Conservation (phyloP, 768 basidiomycete species). For the Phanerodontia chrysosporium region DNA sequence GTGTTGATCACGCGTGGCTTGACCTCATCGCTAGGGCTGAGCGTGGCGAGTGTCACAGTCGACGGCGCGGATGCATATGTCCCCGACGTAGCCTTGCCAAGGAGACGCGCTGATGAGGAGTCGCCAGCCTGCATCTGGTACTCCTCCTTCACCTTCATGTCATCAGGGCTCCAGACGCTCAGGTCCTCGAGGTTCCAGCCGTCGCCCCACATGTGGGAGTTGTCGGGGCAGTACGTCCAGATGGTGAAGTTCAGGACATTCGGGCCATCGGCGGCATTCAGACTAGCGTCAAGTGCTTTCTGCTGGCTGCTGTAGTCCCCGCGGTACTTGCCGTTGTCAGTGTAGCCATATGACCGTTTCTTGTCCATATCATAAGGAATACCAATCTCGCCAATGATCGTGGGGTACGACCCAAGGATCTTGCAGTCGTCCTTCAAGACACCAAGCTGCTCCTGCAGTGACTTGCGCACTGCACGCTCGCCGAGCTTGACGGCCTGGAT, state of each 20-base stretch:
- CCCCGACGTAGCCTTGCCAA: conserved; percentile 24
- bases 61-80: conserved; percentile 25
- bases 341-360: conserved; percentile 80
- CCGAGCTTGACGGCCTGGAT: conserved; percentile 78
- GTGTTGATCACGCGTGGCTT: conserved; percentile 19
- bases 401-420: conserved; percentile 72
- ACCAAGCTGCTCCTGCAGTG: conserved; percentile 77
- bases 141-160: conserved; percentile 36
- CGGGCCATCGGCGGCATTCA: conserved; percentile 72
- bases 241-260: conserved; percentile 77
- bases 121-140: conserved; percentile 25
- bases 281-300: conserved; percentile 81
- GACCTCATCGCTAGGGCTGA: conserved; percentile 21
- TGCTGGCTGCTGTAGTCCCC: conserved; percentile 79
- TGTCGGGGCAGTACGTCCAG: conserved; percentile 87
- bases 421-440: conserved; percentile 70
- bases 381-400: conserved; percentile 93
- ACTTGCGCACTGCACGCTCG: conserved; percentile 75
- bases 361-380: conserved; percentile 92
- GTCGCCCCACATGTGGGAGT: conserved; percentile 87
- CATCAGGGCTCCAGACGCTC: conserved; percentile 81
- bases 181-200: conserved; percentile 97
- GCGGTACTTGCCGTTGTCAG: conserved; percentile 56
- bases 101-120: conserved; percentile 37
- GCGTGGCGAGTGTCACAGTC: conserved; percentile 33